Evolutionary conservation across 2,329 filamentous ascomycete species (phyloP), one percentile per base, ranked within the genome.

Genomic region (Orbilia ellipsospora): DNA sequence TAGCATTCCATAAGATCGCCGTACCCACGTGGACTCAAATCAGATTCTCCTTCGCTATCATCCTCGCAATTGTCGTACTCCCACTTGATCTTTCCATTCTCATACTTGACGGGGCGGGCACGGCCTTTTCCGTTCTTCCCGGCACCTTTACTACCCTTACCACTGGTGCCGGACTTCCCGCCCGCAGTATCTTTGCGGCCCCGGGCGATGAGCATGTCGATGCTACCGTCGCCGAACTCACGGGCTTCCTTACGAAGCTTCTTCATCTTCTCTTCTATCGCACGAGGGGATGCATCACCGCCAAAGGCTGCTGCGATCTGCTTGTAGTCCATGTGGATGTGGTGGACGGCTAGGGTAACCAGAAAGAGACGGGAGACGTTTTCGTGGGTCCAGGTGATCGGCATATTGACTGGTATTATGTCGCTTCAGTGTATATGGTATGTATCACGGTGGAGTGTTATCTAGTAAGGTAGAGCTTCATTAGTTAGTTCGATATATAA

Each of bases 191-290:
- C 65, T 36, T 59, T 67, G n/a, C 65, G 65, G 26, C 51, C 60
- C 10, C 72, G 63, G 59, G 16, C 52, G 42, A 75, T 52, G 36
- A 75, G 59, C 16, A 75, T 69, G 45, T 75, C 63, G 3, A 69
- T 67, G 48, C 64, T 75, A 20, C 72, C 65, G 26, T 66, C 64
- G 16, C 65, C 64, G 40, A 76, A 69, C 26, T 76, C 73, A 31
- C 73, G 73, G 18, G 65, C 64, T 62, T 76, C 73, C 31, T 76
- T 76, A 13, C 73, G 73, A 40, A 76, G 73, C 26, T 76, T 76
- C 52, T 76, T 76, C 73, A 76, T 76, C 51, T 76, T 76, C 56
- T 76, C 73, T 57, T 76, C 73, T n/a, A 76, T 76, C 4, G 73
- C 73, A 16, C 73, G 73, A 2, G 73, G 73, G 18, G 73, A 76